These are phyloP conservation scores for Setomelanomma holmii DNA, from an alignment of 2,329 filamentous ascomycete genomes.

Conservation along the genomic window DNA sequence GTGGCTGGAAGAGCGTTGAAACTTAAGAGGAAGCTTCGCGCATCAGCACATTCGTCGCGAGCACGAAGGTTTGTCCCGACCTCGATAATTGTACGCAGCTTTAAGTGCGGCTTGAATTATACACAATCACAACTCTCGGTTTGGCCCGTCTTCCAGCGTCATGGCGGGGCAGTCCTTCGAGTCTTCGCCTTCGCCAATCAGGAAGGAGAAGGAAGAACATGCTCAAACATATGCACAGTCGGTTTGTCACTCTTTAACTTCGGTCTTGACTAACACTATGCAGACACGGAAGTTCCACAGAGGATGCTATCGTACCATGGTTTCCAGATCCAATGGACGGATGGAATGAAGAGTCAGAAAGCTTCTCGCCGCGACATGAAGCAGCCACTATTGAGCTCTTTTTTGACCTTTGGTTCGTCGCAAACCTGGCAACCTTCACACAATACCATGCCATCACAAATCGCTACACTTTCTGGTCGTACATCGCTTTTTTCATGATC, in stretches of 20 bases:
- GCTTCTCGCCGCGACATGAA: constrained; percentile 27
- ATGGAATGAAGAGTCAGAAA: constrained; percentile 13
- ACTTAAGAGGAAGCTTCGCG: too few relatives aligned
- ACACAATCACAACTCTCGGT: neutral
- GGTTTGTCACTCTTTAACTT: neutral
- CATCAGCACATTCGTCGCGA: neutral
- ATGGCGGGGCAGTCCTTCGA: neutral
- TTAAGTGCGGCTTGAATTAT: neutral
- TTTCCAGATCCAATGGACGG: constrained; percentile 8
- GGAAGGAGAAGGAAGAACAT: neutral
- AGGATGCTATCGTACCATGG: neutral
- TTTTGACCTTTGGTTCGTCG: constrained; percentile 45
- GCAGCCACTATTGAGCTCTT: constrained; percentile 31
- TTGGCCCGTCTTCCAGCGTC: neutral
- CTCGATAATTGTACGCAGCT: neutral
- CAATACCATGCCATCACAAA: constrained; percentile 60
- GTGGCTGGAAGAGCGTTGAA: too few relatives aligned
- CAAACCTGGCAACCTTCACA: constrained; percentile 67
- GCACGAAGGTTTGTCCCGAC: neutral
- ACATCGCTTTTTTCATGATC: constrained; percentile 60
- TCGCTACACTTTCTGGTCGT: constrained; percentile 34
- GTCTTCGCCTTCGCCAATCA: neutral
- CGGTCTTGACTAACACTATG: neutral
- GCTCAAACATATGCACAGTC: neutral
- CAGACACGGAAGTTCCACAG: neutral